phyloP scores from a whole-genome alignment of 2,329 filamentous ascomycete genomes.

The Fusarium devonianum region DNA sequence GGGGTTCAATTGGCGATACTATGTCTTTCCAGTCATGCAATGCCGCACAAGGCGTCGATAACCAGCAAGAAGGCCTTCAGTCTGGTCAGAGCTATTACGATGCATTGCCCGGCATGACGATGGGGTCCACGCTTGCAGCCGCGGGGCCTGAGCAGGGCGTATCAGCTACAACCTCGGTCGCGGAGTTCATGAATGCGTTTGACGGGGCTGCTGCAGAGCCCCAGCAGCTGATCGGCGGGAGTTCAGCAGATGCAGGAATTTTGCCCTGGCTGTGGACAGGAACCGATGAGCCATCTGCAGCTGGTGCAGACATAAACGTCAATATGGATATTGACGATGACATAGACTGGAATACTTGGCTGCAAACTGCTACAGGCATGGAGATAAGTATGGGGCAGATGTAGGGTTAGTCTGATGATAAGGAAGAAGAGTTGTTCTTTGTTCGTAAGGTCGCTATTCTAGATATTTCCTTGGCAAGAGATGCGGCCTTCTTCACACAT shows the following conservation, averaged over 20 bases:
- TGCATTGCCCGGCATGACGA: background rate
- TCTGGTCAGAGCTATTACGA: background rate
- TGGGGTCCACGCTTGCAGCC: background rate
- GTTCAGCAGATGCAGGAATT: conserved; percentile 26
- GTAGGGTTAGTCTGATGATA: background rate
- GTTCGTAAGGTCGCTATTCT: background rate
- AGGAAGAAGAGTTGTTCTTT: background rate
- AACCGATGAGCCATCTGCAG: conserved; percentile 41
- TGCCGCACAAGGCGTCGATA: background rate
- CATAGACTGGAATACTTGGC: conserved; percentile 49
- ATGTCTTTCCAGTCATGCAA: background rate
- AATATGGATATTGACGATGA: conserved; percentile 44
- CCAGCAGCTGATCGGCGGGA: background rate
- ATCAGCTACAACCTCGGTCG: background rate
- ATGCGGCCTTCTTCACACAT: too few relatives aligned
- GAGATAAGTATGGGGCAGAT: conserved; percentile 28
- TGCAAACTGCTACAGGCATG: conserved; percentile 44
- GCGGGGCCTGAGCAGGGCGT: background rate
- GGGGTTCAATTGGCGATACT: fast-evolving
- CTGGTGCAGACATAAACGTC: conserved; percentile 36
- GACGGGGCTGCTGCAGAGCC: too few relatives aligned
- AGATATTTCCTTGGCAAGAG: too few relatives aligned
- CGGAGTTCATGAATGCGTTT: too few relatives aligned
- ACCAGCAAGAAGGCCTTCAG: background rate
- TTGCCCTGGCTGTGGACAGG: conserved; percentile 47